A percentile compares a stretch with the other conserved stretches of the same genome.
Evolutionary conservation across 2,329 filamentous ascomycete species (phyloP).

Genomic region (Aspergillus spinulosporus): DNA sequence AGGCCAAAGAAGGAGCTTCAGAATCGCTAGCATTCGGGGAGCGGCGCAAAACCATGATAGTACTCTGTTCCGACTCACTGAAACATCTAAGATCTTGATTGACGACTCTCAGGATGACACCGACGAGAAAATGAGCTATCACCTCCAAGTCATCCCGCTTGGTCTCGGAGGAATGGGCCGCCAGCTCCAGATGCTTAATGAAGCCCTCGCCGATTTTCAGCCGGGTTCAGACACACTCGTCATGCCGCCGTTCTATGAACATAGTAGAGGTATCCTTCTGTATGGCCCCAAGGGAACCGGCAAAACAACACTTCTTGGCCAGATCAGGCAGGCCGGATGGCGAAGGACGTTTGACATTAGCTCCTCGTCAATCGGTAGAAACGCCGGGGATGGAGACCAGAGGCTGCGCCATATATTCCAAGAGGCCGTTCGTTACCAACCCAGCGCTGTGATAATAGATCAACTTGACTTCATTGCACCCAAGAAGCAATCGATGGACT

Average conservation of each 20-base stretch:
- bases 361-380: constrained; percentile 35
- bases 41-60: constrained; percentile 39
- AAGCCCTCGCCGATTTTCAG: constrained; percentile 61
- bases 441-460: constrained; percentile 78
- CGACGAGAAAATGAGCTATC: constrained; percentile 15
- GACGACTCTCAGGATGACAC: constrained; percentile 26
- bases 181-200: constrained; percentile 67
- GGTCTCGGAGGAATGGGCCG: constrained; percentile 67
- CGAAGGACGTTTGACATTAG: constrained; percentile 60
- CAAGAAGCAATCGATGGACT: constrained; percentile 54
- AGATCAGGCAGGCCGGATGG: constrained; percentile 69
- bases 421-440: constrained; percentile 66
- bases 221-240: constrained; percentile 26
- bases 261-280: constrained; percentile 65
- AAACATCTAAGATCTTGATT: constrained; percentile 36
- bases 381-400: constrained; percentile 48
- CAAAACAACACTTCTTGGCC: constrained; percentile 72
- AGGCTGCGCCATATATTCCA: constrained; percentile 68
- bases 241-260: constrained; percentile 46
- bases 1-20: constrained; percentile 62
- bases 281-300: constrained; percentile 83
- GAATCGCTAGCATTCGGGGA: constrained; percentile 57
- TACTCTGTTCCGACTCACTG: constrained; percentile 40
- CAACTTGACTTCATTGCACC: constrained; percentile 70
- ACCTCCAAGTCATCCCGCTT: constrained; percentile 39